These are phyloP conservation scores for Geotrichum fermentans DNA, from an alignment of 1,139 yeast genomes.

Conservation along the genomic window DNA sequence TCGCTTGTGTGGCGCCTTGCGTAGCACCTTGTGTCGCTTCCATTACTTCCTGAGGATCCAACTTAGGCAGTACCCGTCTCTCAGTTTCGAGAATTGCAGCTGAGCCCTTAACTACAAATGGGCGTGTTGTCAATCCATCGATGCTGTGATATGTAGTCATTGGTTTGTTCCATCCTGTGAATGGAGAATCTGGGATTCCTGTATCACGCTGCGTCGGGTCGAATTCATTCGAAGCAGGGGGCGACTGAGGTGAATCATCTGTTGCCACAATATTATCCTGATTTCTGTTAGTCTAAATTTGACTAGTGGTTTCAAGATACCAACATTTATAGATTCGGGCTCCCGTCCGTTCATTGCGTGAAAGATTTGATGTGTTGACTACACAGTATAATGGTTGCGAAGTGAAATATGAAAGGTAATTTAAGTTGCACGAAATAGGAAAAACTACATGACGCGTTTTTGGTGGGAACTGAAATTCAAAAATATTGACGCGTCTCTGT, in stretches of 20 bases:
- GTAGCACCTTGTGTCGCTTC: constrained; percentile 6
- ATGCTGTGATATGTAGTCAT: constrained; percentile 1
- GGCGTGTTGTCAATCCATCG: background rate
- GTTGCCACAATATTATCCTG: too few species aligned
- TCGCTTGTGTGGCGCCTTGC: constrained; percentile 2
- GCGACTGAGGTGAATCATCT: too few species aligned
- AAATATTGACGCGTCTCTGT: too few species aligned
- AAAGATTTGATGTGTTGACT: too few species aligned
- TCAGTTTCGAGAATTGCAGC: background rate
- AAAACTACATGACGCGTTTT: too few species aligned
- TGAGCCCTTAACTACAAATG: constrained; percentile 4
- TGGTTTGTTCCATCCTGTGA: background rate
- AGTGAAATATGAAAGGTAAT: too few species aligned
- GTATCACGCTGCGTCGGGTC: background rate
- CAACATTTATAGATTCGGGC: too few species aligned
- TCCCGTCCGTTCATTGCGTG: too few species aligned
- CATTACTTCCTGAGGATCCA: background rate
- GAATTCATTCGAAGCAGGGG: background rate
- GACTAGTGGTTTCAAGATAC: too few species aligned
- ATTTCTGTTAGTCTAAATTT: background rate
- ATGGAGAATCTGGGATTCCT: background rate
- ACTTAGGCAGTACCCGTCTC: background rate
- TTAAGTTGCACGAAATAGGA: too few species aligned
- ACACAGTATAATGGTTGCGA: too few species aligned
- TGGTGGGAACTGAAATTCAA: too few species aligned